These are phyloP conservation scores for Raphidocelis subcapitata DNA, from an alignment of 139 green algal species.

Conservation along the genomic window DNA sequence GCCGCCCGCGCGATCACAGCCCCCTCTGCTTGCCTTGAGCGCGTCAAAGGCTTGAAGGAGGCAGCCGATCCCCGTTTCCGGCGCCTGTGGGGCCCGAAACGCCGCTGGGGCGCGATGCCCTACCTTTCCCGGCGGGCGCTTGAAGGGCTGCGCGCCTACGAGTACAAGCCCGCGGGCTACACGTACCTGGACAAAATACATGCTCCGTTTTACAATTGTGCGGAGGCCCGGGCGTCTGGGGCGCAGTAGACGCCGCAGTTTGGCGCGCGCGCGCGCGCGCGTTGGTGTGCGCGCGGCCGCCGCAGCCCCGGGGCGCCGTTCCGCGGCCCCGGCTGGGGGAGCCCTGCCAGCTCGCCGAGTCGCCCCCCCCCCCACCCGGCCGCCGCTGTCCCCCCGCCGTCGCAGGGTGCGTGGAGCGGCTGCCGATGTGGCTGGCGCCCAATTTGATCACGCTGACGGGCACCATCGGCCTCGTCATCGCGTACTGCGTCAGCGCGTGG, in stretches of 20 bases:
- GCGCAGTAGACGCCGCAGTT: no score
- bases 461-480: slow-evolving; percentile 53
- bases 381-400: not conserved
- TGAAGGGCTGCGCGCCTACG: slow-evolving; percentile 72
- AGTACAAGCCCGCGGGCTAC: slow-evolving; percentile 84
- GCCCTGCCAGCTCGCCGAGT: no score
- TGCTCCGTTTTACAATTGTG: slow-evolving; percentile 69
- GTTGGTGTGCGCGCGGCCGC: not conserved
- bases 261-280: no score
- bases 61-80: no score
- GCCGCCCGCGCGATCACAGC: no score
- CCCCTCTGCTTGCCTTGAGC: no score
- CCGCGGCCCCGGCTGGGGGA: no score
- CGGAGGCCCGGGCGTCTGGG: no score
- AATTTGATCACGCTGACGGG: slow-evolving; percentile 93
- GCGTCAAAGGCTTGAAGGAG: no score
- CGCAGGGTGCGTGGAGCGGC: slow-evolving; percentile 41
- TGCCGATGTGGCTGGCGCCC: slow-evolving; percentile 89
- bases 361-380: no score
- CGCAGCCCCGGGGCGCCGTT: no score
- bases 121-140: slow-evolving; percentile 57
- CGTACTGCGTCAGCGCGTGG: slow-evolving; percentile 53
- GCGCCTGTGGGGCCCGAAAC: no score
- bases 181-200: slow-evolving; percentile 82
- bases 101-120: slow-evolving; percentile 34